Conservation (phyloP, 176 grass and related monocot genomes). For the Hordeum vulgare region MorexV3_pseudomolecules_assembly NC_058518.1:91263125-91263624, state of each 20-base stretch:
- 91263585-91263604: too few relatives aligned
- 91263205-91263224: background rate
- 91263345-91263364: background rate
- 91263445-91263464: background rate
- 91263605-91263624: too few relatives aligned
- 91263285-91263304: background rate
- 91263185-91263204: background rate
- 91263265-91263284: background rate
- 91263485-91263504: too few relatives aligned
- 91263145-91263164: constrained; percentile 72
- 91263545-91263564: too few relatives aligned
- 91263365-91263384: background rate
- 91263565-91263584: too few relatives aligned
- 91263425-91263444: background rate
- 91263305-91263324: background rate
- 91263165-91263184: constrained; percentile 12
- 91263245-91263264: background rate
- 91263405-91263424: background rate
- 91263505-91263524: too few relatives aligned
- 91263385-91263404: background rate
- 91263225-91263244: background rate
- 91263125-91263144: constrained; percentile 69
- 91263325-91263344: background rate
- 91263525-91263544: too few relatives aligned
- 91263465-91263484: too few relatives aligned